Conservation (phyloP, 441 rosid genomes). For the Croton setiger region DNA sequence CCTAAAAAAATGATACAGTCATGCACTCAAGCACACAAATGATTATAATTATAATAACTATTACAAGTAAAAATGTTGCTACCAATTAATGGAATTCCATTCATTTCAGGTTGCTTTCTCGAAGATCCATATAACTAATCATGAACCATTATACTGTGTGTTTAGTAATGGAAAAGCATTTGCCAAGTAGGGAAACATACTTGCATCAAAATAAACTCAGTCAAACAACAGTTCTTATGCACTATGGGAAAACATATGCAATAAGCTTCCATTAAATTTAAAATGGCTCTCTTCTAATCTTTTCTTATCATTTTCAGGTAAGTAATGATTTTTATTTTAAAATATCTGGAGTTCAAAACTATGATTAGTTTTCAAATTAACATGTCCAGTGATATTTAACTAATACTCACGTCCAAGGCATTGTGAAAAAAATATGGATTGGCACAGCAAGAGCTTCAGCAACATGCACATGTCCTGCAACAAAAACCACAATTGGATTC, state of each 20-base stretch:
- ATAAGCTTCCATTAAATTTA: not conserved
- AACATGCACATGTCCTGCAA: conserved; percentile 91
- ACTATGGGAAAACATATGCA: not conserved
- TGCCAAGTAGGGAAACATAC: not conserved
- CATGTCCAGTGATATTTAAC: conserved; percentile 18
- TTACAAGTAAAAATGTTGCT: not conserved
- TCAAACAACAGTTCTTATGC: not conserved
- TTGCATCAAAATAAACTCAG: not conserved
- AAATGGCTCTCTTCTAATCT: not conserved
- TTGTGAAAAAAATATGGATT: conserved; percentile 95
- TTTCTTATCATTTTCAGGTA: not conserved
- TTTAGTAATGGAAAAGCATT: not conserved
- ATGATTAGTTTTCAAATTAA: conserved; percentile 17
- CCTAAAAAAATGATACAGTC: too few relatives aligned
- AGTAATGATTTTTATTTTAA: not conserved
- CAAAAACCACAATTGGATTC: conserved; percentile 20
- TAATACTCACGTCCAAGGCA: conserved; percentile 99
- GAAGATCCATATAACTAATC: conserved; percentile 5
- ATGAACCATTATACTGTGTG: not conserved
- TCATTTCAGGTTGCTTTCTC: conserved; percentile 3
- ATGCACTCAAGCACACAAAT: not conserved
- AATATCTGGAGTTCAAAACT: not conserved
- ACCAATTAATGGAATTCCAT: not conserved
- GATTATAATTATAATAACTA: not conserved
- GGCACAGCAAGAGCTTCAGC: conserved; percentile 99